Base-by-base conservation (phyloP, 2,329 filamentous ascomycete species). In the Beauveria asiatica region DNA sequence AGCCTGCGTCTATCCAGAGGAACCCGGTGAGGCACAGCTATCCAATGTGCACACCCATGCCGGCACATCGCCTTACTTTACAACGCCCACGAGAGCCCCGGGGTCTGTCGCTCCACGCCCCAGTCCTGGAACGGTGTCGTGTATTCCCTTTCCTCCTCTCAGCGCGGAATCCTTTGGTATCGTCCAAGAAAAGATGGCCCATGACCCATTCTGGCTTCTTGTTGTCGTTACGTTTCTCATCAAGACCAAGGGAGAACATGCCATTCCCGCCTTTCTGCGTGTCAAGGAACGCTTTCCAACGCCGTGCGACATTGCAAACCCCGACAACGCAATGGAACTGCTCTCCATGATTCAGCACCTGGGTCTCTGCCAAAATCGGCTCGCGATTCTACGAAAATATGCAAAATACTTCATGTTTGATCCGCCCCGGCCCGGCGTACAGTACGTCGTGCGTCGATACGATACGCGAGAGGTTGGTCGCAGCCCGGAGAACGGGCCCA, bases 151-250 rank as follows among this genome's bases (percentile, higher is more conserved):
- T 64, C 89, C 90, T 0, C 81, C 85, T 0, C 82, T 92, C 39
- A 78, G 80, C 8, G 77, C 82, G 0, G 69, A 78, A 0, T 72
- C 68, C 6, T 96, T 96, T 69, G 92, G 92, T 0, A 80, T 97
- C 2, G 84, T 96, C 42, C 92, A 97, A 70, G 92, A 96, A 70
- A 82, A 86, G 64, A 82, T 96, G 17, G 84, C 85, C 2, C 73
- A 82, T 54, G 81, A 91, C 60, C 88, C 92, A 0, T 96, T 95
- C 71, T 86, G 85, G 64, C 82, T 97, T 1, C 81, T 96, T 1
- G 79, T 96, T 33, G 91, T 89, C 13, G 86, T 92, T 5, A 91
- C 90, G 0, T 92, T 96, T 67, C 83, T 96, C 33, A 93, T 93
- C 71, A 86, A 88, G 62, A 96, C 92, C 0, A 80, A 83, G 3